Percentiles rank a stretch among this genome's conserved stretches.
These are phyloP conservation scores for Gossypium mustelinum DNA, from an alignment of 345 rosid genomes.

Conservation along the genomic window DNA sequence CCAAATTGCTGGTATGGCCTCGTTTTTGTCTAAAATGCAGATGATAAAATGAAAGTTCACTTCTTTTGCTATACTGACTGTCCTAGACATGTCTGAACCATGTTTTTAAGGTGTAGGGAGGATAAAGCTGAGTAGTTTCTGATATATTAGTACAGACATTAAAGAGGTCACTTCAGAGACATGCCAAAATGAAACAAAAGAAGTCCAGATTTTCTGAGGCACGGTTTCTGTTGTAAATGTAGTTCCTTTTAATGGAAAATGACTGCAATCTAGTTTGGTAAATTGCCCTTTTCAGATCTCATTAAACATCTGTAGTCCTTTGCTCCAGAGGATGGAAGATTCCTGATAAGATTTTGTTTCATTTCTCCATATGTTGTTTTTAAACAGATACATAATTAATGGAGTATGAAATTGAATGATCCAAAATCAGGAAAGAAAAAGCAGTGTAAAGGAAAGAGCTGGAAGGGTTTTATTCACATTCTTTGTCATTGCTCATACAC, in stretches of 20 bases:
- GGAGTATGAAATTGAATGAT: not conserved
- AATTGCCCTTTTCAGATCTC: not conserved
- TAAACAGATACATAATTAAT: not conserved
- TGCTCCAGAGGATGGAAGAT: not conserved
- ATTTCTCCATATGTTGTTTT: not conserved
- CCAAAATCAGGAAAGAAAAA: no score
- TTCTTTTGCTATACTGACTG: not conserved
- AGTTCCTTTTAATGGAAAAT: not conserved
- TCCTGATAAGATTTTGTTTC: not conserved
- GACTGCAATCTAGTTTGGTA: not conserved
- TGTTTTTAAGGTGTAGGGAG: not conserved
- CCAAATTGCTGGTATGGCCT: not conserved
- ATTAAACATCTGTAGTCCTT: not conserved
- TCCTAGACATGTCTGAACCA: not conserved
- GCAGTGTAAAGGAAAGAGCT: not conserved
- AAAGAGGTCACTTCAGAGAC: not conserved
- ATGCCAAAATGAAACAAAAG: not conserved
- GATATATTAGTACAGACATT: not conserved
- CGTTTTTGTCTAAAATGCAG: not conserved
- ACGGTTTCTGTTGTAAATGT: not conserved
- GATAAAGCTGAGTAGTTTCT: not conserved
- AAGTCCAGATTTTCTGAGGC: not conserved
- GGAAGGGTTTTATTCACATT: slow-evolving; percentile 13
- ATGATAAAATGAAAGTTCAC: not conserved
- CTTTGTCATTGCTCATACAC: slow-evolving; percentile 14